Base-by-base conservation (phyloP, 2,329 filamentous ascomycete species). In the Atkinsonella hypoxylon region DNA sequence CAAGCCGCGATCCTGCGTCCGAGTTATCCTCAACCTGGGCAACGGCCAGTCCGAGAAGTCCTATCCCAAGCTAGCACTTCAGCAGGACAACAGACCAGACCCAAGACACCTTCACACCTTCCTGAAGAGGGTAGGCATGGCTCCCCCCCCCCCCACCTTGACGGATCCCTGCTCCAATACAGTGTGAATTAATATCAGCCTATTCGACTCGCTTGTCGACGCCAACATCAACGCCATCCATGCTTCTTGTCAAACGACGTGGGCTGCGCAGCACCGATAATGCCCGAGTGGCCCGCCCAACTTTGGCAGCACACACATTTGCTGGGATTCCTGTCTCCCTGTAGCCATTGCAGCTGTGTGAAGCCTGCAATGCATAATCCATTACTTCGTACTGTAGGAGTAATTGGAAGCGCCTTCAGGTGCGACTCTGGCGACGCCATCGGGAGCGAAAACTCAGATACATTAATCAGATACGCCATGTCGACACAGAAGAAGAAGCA, bases 11-110 rank as follows among this genome's bases (percentile, higher is more conserved):
- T 44, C 41, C 41, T 20, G 41, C 7, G 10, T 44, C n/a, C 18
- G 18, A n/a, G n/a, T n/a, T n/a, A n/a, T n/a, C n/a, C n/a, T n/a
- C n/a, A n/a, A 7, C 41, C 41, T 20, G 18, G 17, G 26, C 30
- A 20, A 46, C 45, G 45, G 45, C 45, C n/a, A 36, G 45, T 38
- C 45, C 45, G 45, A 31, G 45, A n/a, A n/a, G 45, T 36, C 36
- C 10, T 31, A 8, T 18, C 45, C 45, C 22, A 46, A 32, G 26
- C 32, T 26, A n/a, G 45, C 31, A 10, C 22, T 15, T 38, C 20
- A 7, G 43, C 30, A 18, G 17, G 36, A 36, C 46, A 5, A 32
- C 22, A 31, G 10, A n/a, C n/a, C n/a, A n/a, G n/a, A n/a, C n/a
- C n/a, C n/a, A n/a, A n/a, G n/a, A n/a, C n/a, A n/a, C n/a, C n/a